phyloP scores from a whole-genome alignment of 768 basidiomycete genomes.

The Xanthoconium purpureum region DNA sequence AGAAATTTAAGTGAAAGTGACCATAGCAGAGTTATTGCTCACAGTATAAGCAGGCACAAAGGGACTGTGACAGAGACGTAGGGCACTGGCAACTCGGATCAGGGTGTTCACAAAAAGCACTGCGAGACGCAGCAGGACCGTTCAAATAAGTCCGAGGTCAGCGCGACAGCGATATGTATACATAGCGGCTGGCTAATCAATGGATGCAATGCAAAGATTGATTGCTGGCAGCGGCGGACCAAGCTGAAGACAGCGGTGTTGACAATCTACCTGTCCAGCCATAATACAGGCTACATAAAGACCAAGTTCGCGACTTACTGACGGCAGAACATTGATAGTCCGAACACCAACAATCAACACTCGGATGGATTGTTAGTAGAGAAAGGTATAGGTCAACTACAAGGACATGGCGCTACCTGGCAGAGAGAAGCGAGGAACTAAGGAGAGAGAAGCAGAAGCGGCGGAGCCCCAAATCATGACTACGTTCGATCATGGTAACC shows the following conservation, averaged over 20 bases:
- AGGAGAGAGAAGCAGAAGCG: too few relatives aligned
- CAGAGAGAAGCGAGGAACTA: too few relatives aligned
- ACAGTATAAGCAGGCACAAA: conserved; percentile 33
- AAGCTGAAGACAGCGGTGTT: conserved; percentile 37
- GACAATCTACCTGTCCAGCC: not conserved
- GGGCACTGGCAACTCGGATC: conserved; percentile 37
- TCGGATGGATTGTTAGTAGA: too few relatives aligned
- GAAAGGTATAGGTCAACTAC: too few relatives aligned
- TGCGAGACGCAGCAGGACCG: conserved; percentile 46
- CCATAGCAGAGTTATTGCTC: conserved; percentile 30
- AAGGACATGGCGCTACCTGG: too few relatives aligned
- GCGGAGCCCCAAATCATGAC: too few relatives aligned
- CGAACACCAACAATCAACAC: too few relatives aligned
- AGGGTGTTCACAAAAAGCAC: conserved; percentile 44
- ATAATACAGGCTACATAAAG: too few relatives aligned
- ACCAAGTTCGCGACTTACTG: too few relatives aligned
- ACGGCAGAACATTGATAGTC: too few relatives aligned
- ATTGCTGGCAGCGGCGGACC: conserved; percentile 37
- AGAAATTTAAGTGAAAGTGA: conserved; percentile 41
- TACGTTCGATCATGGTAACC: too few relatives aligned
- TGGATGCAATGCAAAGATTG: conserved; percentile 35
- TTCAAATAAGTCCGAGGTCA: conserved; percentile 37
- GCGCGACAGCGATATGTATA: not conserved
- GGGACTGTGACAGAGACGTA: conserved; percentile 33
- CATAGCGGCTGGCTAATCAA: conserved; percentile 11